These are phyloP conservation scores for Neurospora sp. DNA, from an alignment of 495 filamentous ascomycete genomes.

Conservation along the genomic window DNA sequence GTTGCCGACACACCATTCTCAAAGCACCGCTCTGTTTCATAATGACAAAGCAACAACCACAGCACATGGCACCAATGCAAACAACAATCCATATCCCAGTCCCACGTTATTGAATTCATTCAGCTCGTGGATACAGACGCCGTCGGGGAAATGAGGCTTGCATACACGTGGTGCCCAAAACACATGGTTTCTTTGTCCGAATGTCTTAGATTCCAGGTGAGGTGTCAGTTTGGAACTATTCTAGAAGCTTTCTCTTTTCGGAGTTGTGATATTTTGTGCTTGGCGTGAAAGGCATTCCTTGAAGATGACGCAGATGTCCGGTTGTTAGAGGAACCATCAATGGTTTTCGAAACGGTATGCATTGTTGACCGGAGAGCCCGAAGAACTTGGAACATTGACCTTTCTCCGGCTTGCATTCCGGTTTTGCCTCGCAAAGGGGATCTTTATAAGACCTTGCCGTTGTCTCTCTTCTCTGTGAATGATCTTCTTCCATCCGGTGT, in stretches of 20 bases:
- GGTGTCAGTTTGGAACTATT: background rate
- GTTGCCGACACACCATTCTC: background rate
- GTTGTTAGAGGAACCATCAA: no score
- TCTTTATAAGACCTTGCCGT: background rate
- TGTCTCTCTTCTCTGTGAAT: background rate
- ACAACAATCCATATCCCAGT: background rate
- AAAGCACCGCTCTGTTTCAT: background rate
- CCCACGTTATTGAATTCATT: background rate
- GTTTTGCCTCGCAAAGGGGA: background rate
- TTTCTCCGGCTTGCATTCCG: background rate
- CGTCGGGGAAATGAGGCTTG: background rate
- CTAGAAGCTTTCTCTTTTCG: background rate
- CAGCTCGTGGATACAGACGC: background rate
- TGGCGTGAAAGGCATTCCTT: background rate
- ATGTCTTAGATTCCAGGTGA: background rate
- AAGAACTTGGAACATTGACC: background rate
- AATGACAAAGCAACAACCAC: accelerated
- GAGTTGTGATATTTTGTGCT: background rate
- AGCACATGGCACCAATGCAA: background rate
- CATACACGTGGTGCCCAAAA: background rate
- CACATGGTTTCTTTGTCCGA: background rate
- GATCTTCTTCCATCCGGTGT: background rate
- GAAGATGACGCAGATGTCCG: background rate
- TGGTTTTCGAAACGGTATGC: background rate
- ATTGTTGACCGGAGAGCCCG: background rate